Evolutionary conservation across 2,329 filamentous ascomycete genomes (phyloP).

Genomic region (Trichophyton mentagrophytes): DNA sequence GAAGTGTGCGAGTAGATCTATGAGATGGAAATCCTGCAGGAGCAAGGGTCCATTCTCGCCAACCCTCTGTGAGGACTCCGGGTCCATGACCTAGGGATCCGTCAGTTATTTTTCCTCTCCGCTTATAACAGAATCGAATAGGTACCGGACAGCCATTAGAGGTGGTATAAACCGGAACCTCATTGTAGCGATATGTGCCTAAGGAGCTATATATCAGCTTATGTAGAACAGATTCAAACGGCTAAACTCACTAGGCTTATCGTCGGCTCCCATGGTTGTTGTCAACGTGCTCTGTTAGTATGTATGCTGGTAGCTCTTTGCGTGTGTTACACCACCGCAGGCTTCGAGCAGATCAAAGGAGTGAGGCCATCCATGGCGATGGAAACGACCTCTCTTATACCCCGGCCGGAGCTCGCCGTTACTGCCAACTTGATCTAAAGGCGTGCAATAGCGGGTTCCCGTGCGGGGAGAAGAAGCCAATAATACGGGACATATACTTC

Average conservation of each 20-base stretch:
- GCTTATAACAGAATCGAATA: not conserved
- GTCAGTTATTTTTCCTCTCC: not conserved
- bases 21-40: constrained; percentile 53
- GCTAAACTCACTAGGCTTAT: constrained; percentile 15
- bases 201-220: constrained; percentile 1
- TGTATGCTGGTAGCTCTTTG: not conserved
- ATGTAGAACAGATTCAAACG: not conserved
- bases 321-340: not conserved
- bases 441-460: not conserved
- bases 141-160: constrained; percentile 45
- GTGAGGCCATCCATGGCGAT: not conserved
- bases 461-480: not conserved
- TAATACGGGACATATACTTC: not conserved
- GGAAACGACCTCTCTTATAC: not conserved
- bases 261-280: constrained; percentile 26
- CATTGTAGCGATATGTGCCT: constrained; percentile 41
- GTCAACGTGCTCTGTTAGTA: not conserved
- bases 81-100: constrained; percentile 35
- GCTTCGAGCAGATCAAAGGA: no score
- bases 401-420: not conserved
- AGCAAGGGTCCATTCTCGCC: constrained; percentile 47
- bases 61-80: constrained; percentile 41
- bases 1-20: constrained; percentile 44
- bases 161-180: constrained; percentile 47
- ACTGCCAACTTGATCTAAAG: not conserved